Evolutionary conservation across 176 grass and related monocot species (phyloP), one percentile per base, ranked within the genome.

Genomic region (Puya raimondii): DNA sequence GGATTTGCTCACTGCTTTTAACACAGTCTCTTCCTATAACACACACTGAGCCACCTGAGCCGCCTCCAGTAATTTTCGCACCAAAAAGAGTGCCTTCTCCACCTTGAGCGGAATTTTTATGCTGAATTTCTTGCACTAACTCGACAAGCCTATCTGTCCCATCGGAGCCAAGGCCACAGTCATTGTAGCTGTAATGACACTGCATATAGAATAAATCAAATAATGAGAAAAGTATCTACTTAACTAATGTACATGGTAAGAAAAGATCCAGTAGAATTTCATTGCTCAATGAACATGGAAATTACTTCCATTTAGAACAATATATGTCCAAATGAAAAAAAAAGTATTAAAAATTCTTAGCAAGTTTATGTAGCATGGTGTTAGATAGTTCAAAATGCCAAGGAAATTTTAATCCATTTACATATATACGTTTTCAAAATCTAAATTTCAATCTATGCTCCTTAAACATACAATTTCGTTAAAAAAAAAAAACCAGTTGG

Each of bases 181-280:
- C 92, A 76, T 74, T 89, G 78, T 96, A 96, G 71, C 92, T 96
- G 63, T 87, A 96, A 64, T 96, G 92, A 70, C 92, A 96, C 92
- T 96, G 88, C 64, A 78, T 51, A 54, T 49, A 48, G 9, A 84
- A 17, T 17, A 57, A 17, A 57, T 57, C 53, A 57, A 57, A 57
- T 1, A 57, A 57, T 9, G 3, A 56, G 53, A 15, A 56, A 56
- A 53, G 1, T n/a, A 57, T 17, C 17, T 17, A 5, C 12, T 57
- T 17, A 57, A 57, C 53, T 7, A 17, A 57, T 16, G 29, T 33
- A 54, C 6, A 54, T 12, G 8, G 10, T 54, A 12, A 54, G 16
- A 16, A 17, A 57, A 16, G 17, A 57, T 33, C 29, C 5, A 29
- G 27, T 29, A 29, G 27, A 29, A 29, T 29, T 29, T 29, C 27